Percentiles rank a stretch among this genome's conserved stretches.
Conservation (phyloP, 805 yeast genomes). For the Teunomyces funiuensis region DNA sequence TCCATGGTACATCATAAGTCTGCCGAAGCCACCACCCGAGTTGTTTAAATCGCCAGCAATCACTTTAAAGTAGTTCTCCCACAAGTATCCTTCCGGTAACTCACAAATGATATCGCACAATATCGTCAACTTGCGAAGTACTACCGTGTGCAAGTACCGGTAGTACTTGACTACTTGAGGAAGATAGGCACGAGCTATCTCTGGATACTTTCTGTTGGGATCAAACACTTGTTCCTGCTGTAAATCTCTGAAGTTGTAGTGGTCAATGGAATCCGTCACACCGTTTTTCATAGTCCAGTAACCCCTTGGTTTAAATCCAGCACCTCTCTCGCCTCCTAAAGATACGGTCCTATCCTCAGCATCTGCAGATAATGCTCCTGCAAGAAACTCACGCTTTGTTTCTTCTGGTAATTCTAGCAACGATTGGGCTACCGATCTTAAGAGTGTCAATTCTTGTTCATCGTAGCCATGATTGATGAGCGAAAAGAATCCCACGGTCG, state of each 20-base stretch:
- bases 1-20: conserved; percentile 29
- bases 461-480: conserved; percentile 42
- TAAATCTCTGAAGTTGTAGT: conserved; percentile 28
- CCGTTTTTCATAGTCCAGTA: conserved; percentile 33
- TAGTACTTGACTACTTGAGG: conserved; percentile 24
- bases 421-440: conserved; percentile 42
- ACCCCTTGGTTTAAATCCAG: conserved; percentile 30
- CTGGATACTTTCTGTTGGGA: conserved; percentile 23
- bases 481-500: conserved; percentile 46
- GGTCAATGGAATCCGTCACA: conserved; percentile 27
- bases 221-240: conserved; percentile 23
- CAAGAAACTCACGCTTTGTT: conserved; percentile 35
- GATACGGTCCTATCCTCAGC: conserved; percentile 25
- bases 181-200: conserved; percentile 22
- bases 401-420: conserved; percentile 42
- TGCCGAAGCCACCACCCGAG: conserved; percentile 30
- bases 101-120: conserved; percentile 28
- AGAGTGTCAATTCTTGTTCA: conserved; percentile 28
- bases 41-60: conserved; percentile 21
- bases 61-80: conserved; percentile 29
- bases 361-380: conserved; percentile 39
- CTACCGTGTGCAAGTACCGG: conserved; percentile 19
- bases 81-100: conserved; percentile 27
- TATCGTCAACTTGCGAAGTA: conserved; percentile 23
- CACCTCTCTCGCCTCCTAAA: conserved; percentile 30